These are phyloP conservation scores for Brettanomyces anomalus DNA, from an alignment of 805 yeast genomes.

Conservation along the genomic window DNA sequence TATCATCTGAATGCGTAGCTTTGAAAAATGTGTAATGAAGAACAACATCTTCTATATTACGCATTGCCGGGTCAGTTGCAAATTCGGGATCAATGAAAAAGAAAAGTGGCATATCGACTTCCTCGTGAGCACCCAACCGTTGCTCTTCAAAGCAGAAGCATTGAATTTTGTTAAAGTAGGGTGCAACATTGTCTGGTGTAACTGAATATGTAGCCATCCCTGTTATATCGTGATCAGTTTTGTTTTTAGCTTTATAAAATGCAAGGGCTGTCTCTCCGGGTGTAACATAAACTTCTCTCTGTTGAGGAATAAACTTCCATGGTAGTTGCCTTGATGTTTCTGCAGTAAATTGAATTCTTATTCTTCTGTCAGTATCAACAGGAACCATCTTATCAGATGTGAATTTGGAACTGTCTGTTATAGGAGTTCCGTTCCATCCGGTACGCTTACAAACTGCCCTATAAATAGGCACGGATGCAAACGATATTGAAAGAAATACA, in stretches of 20 bases:
- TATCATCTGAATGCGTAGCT: slow-evolving; percentile 30
- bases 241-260: slow-evolving; percentile 85
- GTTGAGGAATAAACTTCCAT: slow-evolving; percentile 93
- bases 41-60: slow-evolving; percentile 81
- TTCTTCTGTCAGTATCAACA: slow-evolving; percentile 74
- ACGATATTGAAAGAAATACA: slow-evolving; percentile 66
- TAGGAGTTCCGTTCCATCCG: slow-evolving; percentile 94
- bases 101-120: slow-evolving; percentile 97
- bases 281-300: slow-evolving; percentile 80
- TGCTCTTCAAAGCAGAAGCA: slow-evolving; percentile 99
- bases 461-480: slow-evolving; percentile 88
- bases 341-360: slow-evolving; percentile 80
- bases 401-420: slow-evolving; percentile 72
- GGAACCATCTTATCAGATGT: slow-evolving; percentile 85
- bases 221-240: slow-evolving; percentile 78
- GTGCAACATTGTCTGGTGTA: slow-evolving; percentile 93
- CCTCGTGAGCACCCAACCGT: slow-evolving; percentile 87
- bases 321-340: slow-evolving; percentile 87
- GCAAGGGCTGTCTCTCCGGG: slow-evolving; percentile 99
- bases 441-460: slow-evolving; percentile 88
- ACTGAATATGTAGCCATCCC: slow-evolving; percentile 99
- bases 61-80: slow-evolving; percentile 86
- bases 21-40: slow-evolving; percentile 89
- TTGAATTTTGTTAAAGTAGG: slow-evolving; percentile 92
- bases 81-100: slow-evolving; percentile 95